These are phyloP conservation scores for Melampsora americana DNA, from an alignment of 1,284 basidiomycete species.

Conservation along the genomic window DNA sequence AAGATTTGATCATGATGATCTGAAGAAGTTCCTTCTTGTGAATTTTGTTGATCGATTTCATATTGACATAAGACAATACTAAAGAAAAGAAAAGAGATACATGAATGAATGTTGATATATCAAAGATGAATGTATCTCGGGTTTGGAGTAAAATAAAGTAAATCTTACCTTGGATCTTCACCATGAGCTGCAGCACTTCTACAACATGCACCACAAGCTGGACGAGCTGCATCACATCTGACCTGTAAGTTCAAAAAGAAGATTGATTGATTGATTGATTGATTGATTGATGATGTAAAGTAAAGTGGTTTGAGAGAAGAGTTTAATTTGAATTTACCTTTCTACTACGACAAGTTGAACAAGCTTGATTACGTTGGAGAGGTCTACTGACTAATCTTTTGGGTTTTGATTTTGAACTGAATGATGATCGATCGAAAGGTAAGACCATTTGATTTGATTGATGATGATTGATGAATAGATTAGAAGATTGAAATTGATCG, in stretches of 20 bases:
- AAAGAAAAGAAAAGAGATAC: too few relatives aligned
- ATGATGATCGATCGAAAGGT: background rate
- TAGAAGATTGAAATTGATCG: too few relatives aligned
- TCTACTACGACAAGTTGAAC: slow-evolving; percentile 31
- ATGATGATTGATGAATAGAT: too few relatives aligned
- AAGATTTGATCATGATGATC: background rate
- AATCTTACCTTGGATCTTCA: slow-evolving; percentile 32
- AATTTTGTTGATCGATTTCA: background rate
- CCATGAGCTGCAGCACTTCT: slow-evolving; percentile 39
- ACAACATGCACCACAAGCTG: slow-evolving; percentile 32
- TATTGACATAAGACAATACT: slow-evolving; percentile 31
- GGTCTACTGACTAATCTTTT: slow-evolving; percentile 38
- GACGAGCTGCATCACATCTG: slow-evolving; percentile 31
- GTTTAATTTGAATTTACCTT: too few relatives aligned
- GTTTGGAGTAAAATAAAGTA: too few relatives aligned
- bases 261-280: too few relatives aligned
- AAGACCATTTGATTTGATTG: too few relatives aligned
- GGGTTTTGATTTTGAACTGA: slow-evolving; percentile 3
- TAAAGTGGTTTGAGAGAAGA: too few relatives aligned
- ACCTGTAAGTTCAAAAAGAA: too few relatives aligned
- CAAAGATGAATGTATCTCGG: too few relatives aligned
- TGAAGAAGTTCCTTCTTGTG: too few relatives aligned
- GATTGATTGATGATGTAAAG: too few relatives aligned
- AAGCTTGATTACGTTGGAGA: slow-evolving; percentile 34
- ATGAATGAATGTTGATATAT: background rate